phyloP scores from a whole-genome alignment of 2,329 filamentous ascomycete species.

The Colletotrichum sansevieriae region DNA sequence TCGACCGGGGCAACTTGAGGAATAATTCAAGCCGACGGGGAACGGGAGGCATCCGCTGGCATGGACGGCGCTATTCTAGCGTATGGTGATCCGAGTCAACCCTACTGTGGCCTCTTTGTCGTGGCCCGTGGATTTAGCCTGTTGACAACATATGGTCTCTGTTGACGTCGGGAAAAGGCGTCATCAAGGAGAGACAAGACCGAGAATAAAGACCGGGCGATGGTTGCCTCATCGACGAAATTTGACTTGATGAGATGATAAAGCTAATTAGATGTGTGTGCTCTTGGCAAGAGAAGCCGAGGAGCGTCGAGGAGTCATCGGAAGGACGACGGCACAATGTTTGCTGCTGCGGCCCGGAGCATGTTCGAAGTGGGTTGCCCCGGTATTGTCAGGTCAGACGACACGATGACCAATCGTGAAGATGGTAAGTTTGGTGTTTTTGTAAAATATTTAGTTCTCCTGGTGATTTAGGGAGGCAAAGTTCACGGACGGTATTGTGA shows the following conservation, averaged over 20 bases:
- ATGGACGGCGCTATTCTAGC: slow-evolving; percentile 24
- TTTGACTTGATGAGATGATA: not conserved
- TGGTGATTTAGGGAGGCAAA: not conserved
- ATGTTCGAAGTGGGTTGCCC: slow-evolving; percentile 11
- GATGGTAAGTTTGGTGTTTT: not conserved
- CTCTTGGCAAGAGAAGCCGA: not conserved
- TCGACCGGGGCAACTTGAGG: slow-evolving; percentile 34
- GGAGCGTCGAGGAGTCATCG: not conserved
- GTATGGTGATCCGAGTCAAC: slow-evolving; percentile 37
- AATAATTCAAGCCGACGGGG: slow-evolving; percentile 25
- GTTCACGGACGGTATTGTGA: too few relatives aligned
- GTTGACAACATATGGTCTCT: slow-evolving; percentile 7
- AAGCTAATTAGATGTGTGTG: not conserved
- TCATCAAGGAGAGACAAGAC: slow-evolving; percentile 1
- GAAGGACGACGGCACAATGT: too few relatives aligned
- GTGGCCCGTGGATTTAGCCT: slow-evolving; percentile 13
- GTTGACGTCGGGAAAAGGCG: slow-evolving; percentile 10
- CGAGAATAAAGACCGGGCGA: not conserved
- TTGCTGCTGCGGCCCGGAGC: not conserved
- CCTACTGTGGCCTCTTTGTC: not conserved
- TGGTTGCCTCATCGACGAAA: slow-evolving; percentile 1
- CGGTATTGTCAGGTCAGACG: slow-evolving; percentile 19
- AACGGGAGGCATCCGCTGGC: slow-evolving; percentile 31
- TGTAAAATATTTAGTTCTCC: not conserved
- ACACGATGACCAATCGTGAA: slow-evolving; percentile 8